These are phyloP conservation scores for Candolleomyces aberdarensis DNA, from an alignment of 768 basidiomycete genomes.

Conservation along the genomic window DNA sequence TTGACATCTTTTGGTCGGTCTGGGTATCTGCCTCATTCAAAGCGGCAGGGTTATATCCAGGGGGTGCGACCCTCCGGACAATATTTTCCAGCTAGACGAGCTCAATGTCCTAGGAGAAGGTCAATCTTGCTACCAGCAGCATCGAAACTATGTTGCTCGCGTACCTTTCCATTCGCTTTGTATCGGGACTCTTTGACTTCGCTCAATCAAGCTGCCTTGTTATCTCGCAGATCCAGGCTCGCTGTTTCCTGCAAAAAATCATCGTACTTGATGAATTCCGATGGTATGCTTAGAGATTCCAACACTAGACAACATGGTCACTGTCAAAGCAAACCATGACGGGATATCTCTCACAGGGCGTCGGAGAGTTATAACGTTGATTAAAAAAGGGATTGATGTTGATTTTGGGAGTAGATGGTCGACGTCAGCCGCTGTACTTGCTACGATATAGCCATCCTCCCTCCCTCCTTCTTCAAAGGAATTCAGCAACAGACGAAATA, in stretches of 20 bases:
- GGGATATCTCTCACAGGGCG: no score
- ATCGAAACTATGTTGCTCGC: neutral
- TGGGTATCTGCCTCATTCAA: neutral
- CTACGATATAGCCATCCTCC: no score
- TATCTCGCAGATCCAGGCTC: neutral
- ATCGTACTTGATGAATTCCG: neutral
- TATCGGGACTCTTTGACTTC: neutral
- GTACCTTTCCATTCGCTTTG: neutral
- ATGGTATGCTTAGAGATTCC: neutral
- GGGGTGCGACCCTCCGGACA: neutral
- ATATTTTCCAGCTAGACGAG: neutral
- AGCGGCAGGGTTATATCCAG: neutral
- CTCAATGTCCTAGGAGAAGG: neutral
- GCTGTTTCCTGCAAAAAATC: neutral
- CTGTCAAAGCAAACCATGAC: no score
- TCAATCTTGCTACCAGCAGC: neutral
- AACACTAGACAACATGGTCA: neutral
- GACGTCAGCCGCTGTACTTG: no score
- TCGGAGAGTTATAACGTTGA: no score
- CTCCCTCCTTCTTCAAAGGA: no score
- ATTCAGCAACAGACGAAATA: no score
- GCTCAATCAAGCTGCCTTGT: neutral
- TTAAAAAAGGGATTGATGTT: no score
- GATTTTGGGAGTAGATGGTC: no score
- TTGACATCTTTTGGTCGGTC: neutral